These are phyloP conservation scores for Peniophora sp. DNA, from an alignment of 1,284 basidiomycete genomes.

Conservation along the genomic window DNA sequence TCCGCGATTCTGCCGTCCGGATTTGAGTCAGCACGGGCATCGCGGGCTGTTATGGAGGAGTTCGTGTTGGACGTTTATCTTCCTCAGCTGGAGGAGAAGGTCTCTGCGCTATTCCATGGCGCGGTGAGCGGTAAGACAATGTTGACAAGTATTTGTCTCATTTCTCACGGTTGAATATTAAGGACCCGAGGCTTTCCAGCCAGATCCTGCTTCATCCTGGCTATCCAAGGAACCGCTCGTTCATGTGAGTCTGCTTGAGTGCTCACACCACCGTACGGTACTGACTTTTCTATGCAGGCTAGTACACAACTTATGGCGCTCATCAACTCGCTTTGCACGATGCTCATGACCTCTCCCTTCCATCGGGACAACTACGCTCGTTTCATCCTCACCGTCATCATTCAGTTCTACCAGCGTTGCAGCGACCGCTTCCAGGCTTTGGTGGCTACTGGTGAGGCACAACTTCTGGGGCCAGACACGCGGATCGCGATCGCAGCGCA, in stretches of 20 bases:
- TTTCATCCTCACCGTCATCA: slow-evolving; percentile 92
- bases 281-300: slow-evolving; percentile 36
- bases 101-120: slow-evolving; percentile 81
- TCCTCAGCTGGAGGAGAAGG: slow-evolving; percentile 93
- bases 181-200: slow-evolving; percentile 82
- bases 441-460: slow-evolving; percentile 37
- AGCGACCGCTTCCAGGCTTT: slow-evolving; percentile 81
- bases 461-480: slow-evolving; percentile 31
- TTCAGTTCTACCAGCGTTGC: slow-evolving; percentile 94
- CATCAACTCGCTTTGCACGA: slow-evolving; percentile 87
- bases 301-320: slow-evolving; percentile 83
- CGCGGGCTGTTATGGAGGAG: slow-evolving; percentile 81
- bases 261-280: slow-evolving; percentile 1
- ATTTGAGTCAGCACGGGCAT: slow-evolving; percentile 60
- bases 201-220: slow-evolving; percentile 56
- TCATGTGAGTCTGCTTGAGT: slow-evolving; percentile 45
- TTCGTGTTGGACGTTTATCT: slow-evolving; percentile 93
- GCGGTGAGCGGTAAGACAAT: slow-evolving; percentile 60
- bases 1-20: slow-evolving; percentile 70
- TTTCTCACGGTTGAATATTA: slow-evolving; percentile 3
- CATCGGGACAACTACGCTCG: slow-evolving; percentile 91
- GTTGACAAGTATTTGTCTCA: neutral
- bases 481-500: slow-evolving; percentile 63
- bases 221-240: slow-evolving; percentile 68
- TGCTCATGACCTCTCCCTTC: slow-evolving; percentile 93